These are phyloP conservation scores for Globisporangium viniferum DNA, from an alignment of 352 stramenopile genomes.

Conservation along the genomic window DNA sequence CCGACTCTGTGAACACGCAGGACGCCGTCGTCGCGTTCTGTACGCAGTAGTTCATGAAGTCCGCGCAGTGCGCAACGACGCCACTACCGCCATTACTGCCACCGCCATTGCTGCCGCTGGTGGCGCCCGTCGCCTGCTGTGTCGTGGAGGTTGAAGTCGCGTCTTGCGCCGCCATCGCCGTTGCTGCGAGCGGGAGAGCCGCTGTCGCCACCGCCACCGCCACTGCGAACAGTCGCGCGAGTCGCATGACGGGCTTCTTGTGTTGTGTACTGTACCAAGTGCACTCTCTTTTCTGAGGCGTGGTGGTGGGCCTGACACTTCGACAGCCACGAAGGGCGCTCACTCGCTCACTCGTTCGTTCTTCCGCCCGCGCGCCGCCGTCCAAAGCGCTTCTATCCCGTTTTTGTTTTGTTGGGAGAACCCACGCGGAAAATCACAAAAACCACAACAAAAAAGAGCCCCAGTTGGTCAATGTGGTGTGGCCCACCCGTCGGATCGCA, in stretches of 20 bases:
- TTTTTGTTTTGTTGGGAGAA: background rate
- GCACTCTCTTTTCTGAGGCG: background rate
- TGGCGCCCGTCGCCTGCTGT: background rate
- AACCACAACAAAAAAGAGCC: too few species aligned
- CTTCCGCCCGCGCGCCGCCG: background rate
- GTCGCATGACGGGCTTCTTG: background rate
- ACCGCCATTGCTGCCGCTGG: background rate
- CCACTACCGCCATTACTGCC: background rate
- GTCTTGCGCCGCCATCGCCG: background rate
- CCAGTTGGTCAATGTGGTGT: background rate
- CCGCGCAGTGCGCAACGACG: slow-evolving; percentile 35
- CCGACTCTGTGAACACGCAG: slow-evolving; percentile 42
- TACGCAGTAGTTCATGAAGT: slow-evolving; percentile 38
- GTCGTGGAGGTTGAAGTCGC: background rate
- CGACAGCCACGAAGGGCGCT: too few species aligned
- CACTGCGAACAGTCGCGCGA: background rate
- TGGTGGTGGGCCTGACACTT: too few species aligned
- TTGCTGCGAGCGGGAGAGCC: background rate
- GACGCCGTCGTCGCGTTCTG: slow-evolving; percentile 51
- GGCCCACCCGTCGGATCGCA: background rate
- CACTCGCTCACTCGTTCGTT: background rate
- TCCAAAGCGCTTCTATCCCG: background rate
- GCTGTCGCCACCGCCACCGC: too few species aligned
- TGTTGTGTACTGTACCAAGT: background rate
- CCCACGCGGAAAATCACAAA: background rate